These are phyloP conservation scores for Salix koriyanagi DNA, from an alignment of 345 rosid species.

Conservation along the genomic window DNA sequence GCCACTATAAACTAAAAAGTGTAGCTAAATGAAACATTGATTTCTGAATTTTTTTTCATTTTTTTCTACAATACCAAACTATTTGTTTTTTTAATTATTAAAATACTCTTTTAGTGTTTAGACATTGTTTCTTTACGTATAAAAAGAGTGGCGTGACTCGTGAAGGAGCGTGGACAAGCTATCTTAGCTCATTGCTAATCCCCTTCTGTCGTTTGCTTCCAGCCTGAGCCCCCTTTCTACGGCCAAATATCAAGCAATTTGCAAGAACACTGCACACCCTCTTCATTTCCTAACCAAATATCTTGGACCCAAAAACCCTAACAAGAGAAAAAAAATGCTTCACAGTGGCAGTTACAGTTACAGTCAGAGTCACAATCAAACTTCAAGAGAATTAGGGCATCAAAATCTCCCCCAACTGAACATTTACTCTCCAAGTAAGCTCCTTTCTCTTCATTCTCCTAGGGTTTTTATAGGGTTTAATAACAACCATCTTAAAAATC, in stretches of 20 bases:
- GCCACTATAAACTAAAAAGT: too few species aligned
- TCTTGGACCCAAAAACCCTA: not conserved
- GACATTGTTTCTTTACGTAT: too few species aligned
- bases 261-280: not conserved
- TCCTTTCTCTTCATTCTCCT: constrained; percentile 25
- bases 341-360: constrained; percentile 14
- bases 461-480: constrained; percentile 30
- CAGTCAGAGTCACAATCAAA: constrained; percentile 8
- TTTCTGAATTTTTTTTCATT: too few species aligned
- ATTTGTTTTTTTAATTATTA: too few species aligned
- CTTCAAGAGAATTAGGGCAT: constrained; percentile 34
- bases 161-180: too few species aligned
- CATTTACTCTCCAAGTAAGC: constrained; percentile 37
- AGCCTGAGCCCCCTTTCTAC: too few species aligned
- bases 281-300: not conserved
- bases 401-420: constrained; percentile 24
- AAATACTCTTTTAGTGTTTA: too few species aligned
- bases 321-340: constrained; percentile 22
- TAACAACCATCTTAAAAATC: constrained; percentile 8
- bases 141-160: too few species aligned
- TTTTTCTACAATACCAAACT: too few species aligned
- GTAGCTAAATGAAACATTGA: too few species aligned
- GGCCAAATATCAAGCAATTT: too few species aligned
- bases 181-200: not conserved
- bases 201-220: not conserved